Conservation (phyloP, 208 protist genomes). For the Endotrypanum monterogeii region DNA sequence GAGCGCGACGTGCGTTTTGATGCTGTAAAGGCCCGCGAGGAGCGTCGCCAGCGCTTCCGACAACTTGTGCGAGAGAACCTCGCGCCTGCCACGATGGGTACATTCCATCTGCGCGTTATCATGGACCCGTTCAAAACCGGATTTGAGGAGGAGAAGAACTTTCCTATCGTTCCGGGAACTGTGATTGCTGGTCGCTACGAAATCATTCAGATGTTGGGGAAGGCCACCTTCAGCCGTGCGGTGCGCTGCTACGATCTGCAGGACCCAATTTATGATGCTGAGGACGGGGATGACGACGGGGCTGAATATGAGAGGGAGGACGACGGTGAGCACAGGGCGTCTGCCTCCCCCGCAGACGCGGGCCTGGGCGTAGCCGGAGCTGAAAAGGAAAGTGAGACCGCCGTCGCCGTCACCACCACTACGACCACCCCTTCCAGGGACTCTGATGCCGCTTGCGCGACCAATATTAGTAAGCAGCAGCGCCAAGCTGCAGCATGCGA, state of each 20-base stretch:
- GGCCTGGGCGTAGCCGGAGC: not conserved
- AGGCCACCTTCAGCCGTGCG: slow-evolving; percentile 94
- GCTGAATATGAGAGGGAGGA: slow-evolving; percentile 3
- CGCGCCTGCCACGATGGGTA: slow-evolving; percentile 81
- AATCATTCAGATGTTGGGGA: slow-evolving; percentile 94
- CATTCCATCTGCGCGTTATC: slow-evolving; percentile 91
- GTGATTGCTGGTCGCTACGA: slow-evolving; percentile 94
- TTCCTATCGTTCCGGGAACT: slow-evolving; percentile 86
- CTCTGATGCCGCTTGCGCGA: not conserved
- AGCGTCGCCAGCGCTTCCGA: slow-evolving; percentile 65
- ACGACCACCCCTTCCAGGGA: not conserved
- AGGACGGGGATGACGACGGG: slow-evolving; percentile 37
- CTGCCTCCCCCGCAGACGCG: slow-evolving; percentile 1
- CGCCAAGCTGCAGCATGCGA: not conserved
- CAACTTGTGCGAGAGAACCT: slow-evolving; percentile 67
- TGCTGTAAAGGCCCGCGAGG: slow-evolving; percentile 66
- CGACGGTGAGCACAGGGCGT: slow-evolving; percentile 6
- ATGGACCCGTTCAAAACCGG: slow-evolving; percentile 93
- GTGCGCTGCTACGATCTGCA: slow-evolving; percentile 94
- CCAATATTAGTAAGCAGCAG: not conserved
- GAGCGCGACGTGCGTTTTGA: slow-evolving; percentile 78
- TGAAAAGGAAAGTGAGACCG: not conserved
- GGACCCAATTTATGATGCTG: slow-evolving; percentile 79
- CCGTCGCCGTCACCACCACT: too few species aligned
- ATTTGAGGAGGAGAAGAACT: slow-evolving; percentile 94